phyloP scores from a whole-genome alignment of 306 rosid genomes.

The Astragalus membranaceus region DNA sequence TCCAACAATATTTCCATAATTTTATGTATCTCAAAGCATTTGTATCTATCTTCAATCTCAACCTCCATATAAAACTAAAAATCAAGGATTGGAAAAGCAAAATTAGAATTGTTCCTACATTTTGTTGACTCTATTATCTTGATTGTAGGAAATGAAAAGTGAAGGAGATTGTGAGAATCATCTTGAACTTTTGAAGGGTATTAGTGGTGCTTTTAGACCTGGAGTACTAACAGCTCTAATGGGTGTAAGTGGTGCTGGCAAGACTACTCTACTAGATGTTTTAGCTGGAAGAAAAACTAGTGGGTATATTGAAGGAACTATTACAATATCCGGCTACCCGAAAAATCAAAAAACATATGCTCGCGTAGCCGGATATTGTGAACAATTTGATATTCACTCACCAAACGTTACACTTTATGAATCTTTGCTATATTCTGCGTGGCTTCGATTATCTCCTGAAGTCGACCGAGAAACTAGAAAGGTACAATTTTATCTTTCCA shows the following conservation, averaged over 20 bases:
- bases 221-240: constrained; percentile 38
- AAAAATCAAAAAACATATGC: constrained; percentile 70
- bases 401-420: constrained; percentile 71
- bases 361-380: constrained; percentile 75
- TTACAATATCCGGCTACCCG: constrained; percentile 51
- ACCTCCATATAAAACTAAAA: not conserved
- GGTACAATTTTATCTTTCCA: constrained; percentile 20
- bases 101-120: not conserved
- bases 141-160: constrained; percentile 27
- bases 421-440: constrained; percentile 59
- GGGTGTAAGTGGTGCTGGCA: constrained; percentile 63
- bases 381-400: constrained; percentile 75
- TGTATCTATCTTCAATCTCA: not conserved
- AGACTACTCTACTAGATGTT: constrained; percentile 74
- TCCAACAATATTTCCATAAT: not conserved
- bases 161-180: constrained; percentile 23
- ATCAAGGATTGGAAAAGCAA: not conserved
- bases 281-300: constrained; percentile 73
- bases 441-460: constrained; percentile 60
- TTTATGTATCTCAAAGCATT: not conserved
- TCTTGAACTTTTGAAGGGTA: constrained; percentile 56
- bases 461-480: constrained; percentile 46
- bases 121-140: constrained; percentile 1
- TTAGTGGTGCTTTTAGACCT: constrained; percentile 74
- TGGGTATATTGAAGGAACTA: constrained; percentile 55